phyloP scores from a whole-genome alignment of 345 rosid species.

The Orychophragmus violaceus region DNA sequence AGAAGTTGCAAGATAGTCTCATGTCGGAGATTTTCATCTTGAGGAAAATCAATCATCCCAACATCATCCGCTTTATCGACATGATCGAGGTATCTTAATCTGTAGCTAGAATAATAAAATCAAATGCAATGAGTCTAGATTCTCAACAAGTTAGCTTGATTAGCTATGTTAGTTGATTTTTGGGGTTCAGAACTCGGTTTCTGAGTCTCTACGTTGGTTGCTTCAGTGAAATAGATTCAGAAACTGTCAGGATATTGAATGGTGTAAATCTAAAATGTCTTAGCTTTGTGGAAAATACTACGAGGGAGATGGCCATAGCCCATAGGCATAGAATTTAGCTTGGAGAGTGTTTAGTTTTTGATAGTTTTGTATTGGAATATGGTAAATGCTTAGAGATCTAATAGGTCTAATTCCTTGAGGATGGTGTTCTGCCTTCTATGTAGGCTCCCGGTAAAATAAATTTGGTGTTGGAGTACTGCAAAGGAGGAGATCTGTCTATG shows the following conservation, averaged over 20 bases:
- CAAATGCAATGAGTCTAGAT: not conserved
- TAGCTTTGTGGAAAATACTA: not conserved
- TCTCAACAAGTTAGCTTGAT: not conserved
- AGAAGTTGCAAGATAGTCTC: slow-evolving; percentile 90
- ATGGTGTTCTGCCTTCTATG: not conserved
- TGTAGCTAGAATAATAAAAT: not conserved
- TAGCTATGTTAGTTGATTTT: not conserved
- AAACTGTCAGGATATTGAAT: not conserved
- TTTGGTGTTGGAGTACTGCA: slow-evolving; percentile 85
- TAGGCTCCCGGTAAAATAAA: slow-evolving; percentile 85
- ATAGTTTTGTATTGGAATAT: not conserved
- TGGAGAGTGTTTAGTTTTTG: too few relatives aligned
- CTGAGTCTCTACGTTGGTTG: not conserved
- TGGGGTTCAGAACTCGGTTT: not conserved
- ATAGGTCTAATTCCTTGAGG: not conserved
- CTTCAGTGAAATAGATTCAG: not conserved
- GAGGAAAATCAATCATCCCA: slow-evolving; percentile 70
- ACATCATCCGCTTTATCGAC: slow-evolving; percentile 83
- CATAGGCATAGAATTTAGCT: too few relatives aligned
- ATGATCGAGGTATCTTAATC: slow-evolving; percentile 64
- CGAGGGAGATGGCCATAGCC: too few relatives aligned
- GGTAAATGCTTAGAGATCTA: not conserved
- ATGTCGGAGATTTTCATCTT: slow-evolving; percentile 85
- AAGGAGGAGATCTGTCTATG: slow-evolving; percentile 90
- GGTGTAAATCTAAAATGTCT: not conserved